Percentiles rank a stretch among this genome's conserved stretches.
phyloP scores from a whole-genome alignment of 495 filamentous ascomycete genomes.

The Neurospora cerealis region DNA sequence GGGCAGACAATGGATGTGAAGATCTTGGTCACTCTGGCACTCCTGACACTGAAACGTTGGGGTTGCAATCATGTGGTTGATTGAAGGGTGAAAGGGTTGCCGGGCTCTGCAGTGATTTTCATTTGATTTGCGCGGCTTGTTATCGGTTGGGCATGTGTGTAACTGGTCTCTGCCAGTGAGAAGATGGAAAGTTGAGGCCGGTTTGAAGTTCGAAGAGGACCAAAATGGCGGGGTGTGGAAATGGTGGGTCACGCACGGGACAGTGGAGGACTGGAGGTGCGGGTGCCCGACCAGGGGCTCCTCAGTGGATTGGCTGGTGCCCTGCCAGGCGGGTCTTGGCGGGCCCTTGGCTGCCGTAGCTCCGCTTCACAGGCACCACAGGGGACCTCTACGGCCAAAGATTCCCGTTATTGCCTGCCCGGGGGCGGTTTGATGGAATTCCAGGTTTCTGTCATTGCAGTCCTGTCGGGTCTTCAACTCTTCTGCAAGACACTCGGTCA shows the following conservation, averaged over 20 bases:
- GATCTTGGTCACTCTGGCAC: background rate
- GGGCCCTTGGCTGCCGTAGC: background rate
- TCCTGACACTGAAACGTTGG: background rate
- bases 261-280: background rate
- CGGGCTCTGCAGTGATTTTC: slow-evolving; percentile 9
- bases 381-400: background rate
- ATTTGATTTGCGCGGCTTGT: background rate
- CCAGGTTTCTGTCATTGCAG: background rate
- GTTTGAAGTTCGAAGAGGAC: background rate
- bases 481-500: background rate
- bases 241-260: background rate
- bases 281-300: background rate
- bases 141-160: background rate
- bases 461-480: background rate
- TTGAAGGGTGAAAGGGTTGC: slow-evolving; percentile 1
- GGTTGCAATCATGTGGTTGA: background rate
- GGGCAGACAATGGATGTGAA: background rate
- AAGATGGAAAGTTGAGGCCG: background rate
- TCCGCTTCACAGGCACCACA: background rate
- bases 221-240: background rate
- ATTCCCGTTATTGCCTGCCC: background rate
- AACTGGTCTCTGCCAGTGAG: background rate
- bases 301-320: background rate
- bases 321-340: background rate
- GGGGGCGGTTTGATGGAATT: background rate